Percentiles rank a stretch among this genome's conserved stretches.
These are phyloP conservation scores for Paraphaeosphaeria sporulosa DNA, from an alignment of 2,329 filamentous ascomycete genomes.

Conservation along the genomic window DNA sequence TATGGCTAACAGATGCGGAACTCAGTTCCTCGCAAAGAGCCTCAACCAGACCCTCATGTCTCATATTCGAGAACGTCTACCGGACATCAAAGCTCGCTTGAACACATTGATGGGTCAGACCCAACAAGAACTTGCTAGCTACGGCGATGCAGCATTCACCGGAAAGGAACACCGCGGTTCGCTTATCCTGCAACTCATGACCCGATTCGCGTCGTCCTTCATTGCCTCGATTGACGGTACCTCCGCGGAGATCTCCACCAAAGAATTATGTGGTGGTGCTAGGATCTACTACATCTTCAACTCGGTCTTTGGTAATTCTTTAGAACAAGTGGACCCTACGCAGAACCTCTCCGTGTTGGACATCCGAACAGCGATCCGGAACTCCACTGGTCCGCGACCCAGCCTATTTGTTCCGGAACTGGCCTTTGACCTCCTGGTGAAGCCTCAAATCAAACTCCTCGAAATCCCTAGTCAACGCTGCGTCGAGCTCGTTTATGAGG, in stretches of 20 bases:
- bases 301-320: constrained; percentile 94
- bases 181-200: constrained; percentile 96
- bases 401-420: constrained; percentile 97
- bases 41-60: constrained; percentile 94
- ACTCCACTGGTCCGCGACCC: constrained; percentile 93
- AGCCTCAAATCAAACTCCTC: constrained; percentile 96
- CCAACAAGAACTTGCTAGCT: constrained; percentile 96
- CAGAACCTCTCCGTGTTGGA: constrained; percentile 93
- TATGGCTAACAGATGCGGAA: constrained; percentile 92
- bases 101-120: constrained; percentile 99
- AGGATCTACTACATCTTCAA: constrained; percentile 99
- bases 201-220: constrained; percentile 95
- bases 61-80: constrained; percentile 93
- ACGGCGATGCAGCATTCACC: constrained; percentile 96
- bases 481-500: constrained; percentile 97
- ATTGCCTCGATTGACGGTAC: constrained; percentile 99
- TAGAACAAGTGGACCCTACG: constrained; percentile 96
- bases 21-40: constrained; percentile 91
- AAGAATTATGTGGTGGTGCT: constrained; percentile 93
- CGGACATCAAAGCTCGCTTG: constrained; percentile 96
- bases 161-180: constrained; percentile 97
- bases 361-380: constrained; percentile 95
- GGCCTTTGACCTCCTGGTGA: constrained; percentile 95
- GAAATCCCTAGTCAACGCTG: constrained; percentile 95
- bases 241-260: constrained; percentile 97